Base-by-base conservation (phyloP, 768 basidiomycete genomes). In the Boletus subcaerulescens region DNA sequence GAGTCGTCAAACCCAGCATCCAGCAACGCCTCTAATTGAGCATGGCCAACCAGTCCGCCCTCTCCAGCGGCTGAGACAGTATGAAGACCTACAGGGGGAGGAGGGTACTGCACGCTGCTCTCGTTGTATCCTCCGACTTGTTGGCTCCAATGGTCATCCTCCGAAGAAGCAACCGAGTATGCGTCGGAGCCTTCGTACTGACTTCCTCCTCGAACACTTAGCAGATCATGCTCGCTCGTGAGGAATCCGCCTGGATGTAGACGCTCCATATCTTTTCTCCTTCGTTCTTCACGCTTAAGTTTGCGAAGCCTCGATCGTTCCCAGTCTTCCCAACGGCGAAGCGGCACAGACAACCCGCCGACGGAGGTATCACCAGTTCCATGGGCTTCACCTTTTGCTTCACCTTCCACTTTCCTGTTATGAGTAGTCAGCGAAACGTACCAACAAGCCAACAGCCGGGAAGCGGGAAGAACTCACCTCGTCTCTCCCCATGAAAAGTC, bases 401-500 rank as follows among this genome's bases (percentile, higher is more conserved):
- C 97, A 18, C 97, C 97, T 70, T 89, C 93, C 4, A 99, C 96
- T 76, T 94, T 94, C 71, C 96, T 97, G 71, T 51, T 41, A 26
- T 26, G 29, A 22, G 31, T 55, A 42, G 52, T 69, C 47, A 69
- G 58, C 26, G 40, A 17, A 32, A 31, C 14, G 31, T 26, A 31
- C 42, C 26, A 18, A 44, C 15, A 55, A 46, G 12, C 1, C 3
- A 22, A 15, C 6, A 13, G 42, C 20, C 22, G 8, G 55, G 42
- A 45, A 41, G 6, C 22, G 8, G 55, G 42, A 45, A 41, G 6
- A 35, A 73, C 85, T 51, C 65, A 92, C 92, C 95, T 86, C 18
- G 97, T 99, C 74, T 98, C 93, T 64, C 97, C 97, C 97, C 97
- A 99, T 29, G 93, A 94, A 74, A 99, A 98, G 73, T 99, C 97